phyloP scores from a whole-genome alignment of 129 eudicot genomes.

The Flaveria robusta region DNA sequence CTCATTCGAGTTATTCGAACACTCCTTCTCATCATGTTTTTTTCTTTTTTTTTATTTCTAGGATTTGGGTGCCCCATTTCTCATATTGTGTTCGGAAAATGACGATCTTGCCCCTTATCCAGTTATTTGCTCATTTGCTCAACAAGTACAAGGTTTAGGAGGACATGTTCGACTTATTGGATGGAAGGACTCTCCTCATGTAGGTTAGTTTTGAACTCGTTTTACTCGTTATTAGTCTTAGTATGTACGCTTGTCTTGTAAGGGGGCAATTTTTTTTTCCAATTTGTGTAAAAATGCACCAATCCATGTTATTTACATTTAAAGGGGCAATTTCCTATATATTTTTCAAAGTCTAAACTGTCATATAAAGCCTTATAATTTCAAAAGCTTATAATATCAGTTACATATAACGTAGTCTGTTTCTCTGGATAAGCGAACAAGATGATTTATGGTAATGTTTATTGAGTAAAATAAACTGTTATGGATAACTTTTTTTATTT shows the following conservation, averaged over 20 bases:
- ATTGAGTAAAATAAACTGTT: not conserved
- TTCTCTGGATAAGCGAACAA: not conserved
- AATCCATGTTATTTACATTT: not conserved
- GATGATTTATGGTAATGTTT: not conserved
- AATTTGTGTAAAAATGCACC: not conserved
- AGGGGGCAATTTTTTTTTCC: too few species aligned
- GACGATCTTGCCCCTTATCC: slow-evolving; percentile 73
- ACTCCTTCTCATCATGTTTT: not conserved
- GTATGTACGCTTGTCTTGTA: not conserved
- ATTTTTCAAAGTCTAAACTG: not conserved
- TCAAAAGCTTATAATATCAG: not conserved
- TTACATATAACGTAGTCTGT: not conserved
- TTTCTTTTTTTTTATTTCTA: slow-evolving; percentile 29
- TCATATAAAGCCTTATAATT: not conserved
- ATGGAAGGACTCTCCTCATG: slow-evolving; percentile 60
- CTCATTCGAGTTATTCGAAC: not conserved
- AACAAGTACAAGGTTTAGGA: slow-evolving; percentile 64
- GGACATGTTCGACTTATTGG: slow-evolving; percentile 67
- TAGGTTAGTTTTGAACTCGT: slow-evolving; percentile 52
- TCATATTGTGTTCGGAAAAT: slow-evolving; percentile 68
- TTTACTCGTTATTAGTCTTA: not conserved
- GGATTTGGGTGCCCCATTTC: slow-evolving; percentile 80
- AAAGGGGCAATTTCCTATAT: not conserved
- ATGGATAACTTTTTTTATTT: not conserved
- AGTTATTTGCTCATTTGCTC: slow-evolving; percentile 61